These are phyloP conservation scores for Plantago major DNA, from an alignment of 257 asterid species.

Conservation along the genomic window DNA sequence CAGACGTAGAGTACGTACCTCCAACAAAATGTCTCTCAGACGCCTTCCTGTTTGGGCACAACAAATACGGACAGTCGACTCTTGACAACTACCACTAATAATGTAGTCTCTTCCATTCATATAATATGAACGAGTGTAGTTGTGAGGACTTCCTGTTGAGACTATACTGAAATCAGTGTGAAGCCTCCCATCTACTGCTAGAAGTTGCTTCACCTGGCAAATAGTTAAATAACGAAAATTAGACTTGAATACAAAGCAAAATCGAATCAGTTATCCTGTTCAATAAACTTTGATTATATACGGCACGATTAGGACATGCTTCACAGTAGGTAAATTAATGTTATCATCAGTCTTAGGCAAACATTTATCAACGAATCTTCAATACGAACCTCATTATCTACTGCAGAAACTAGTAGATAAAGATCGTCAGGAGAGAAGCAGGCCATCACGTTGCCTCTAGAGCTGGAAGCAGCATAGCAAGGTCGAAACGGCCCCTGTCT, in stretches of 20 bases:
- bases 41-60: slow-evolving; percentile 81
- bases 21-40: slow-evolving; percentile 47
- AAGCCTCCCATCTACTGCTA: slow-evolving; percentile 64
- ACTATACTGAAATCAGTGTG: slow-evolving; percentile 66
- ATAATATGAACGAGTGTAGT: slow-evolving; percentile 82
- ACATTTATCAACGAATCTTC: background rate
- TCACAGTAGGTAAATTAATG: no score
- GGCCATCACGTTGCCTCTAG: slow-evolving; percentile 84
- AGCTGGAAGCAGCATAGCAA: slow-evolving; percentile 64
- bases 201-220: slow-evolving; percentile 66
- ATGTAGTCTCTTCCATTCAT: slow-evolving; percentile 81
- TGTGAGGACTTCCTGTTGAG: slow-evolving; percentile 58
- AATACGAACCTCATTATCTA: slow-evolving; percentile 73
- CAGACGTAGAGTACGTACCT: slow-evolving; percentile 29
- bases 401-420: slow-evolving; percentile 69
- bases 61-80: slow-evolving; percentile 56
- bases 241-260: no score
- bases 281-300: no score
- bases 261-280: no score
- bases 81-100: slow-evolving; percentile 77
- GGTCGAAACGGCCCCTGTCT: slow-evolving; percentile 54
- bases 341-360: no score
- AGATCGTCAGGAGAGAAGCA: slow-evolving; percentile 84
- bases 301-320: no score
- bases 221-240: background rate